phyloP scores from a whole-genome alignment of 169 alveolate species.

The Theileria orientalis region DNA sequence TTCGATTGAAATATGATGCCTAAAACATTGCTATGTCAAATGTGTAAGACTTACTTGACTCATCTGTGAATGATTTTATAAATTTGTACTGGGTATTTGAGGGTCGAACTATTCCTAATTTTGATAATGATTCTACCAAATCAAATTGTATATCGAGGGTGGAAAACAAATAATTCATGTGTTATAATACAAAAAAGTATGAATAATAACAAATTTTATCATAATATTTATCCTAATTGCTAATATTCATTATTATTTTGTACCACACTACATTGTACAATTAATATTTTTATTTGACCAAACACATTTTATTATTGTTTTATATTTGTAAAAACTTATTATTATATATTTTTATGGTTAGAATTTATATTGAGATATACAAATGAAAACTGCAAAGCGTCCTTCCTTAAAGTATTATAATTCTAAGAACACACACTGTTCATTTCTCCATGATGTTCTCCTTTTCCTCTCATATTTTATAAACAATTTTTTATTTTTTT shows the following conservation, averaged over 20 bases:
- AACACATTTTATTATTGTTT: background rate
- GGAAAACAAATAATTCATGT: slow-evolving; percentile 17
- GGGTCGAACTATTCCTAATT: slow-evolving; percentile 22
- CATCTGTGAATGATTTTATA: slow-evolving; percentile 15
- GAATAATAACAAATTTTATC: background rate
- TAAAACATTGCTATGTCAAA: slow-evolving; percentile 16
- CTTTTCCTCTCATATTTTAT: slow-evolving; percentile 28
- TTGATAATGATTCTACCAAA: slow-evolving; percentile 4
- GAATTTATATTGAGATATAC: background rate
- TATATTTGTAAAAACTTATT: no score
- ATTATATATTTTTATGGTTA: no score
- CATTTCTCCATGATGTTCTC: slow-evolving; percentile 13
- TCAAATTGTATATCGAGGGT: slow-evolving; percentile 12
- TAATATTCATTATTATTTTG: no score
- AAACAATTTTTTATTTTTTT: slow-evolving; percentile 18
- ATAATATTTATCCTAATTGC: no score
- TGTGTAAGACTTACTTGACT: background rate
- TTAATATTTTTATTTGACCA: background rate
- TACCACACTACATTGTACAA: background rate
- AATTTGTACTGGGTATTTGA: slow-evolving; percentile 37
- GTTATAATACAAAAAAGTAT: background rate
- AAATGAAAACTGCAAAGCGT: background rate
- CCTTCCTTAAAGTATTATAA: background rate
- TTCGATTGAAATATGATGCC: slow-evolving; percentile 73
- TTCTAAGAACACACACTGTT: background rate